Percentiles rank a stretch among this genome's conserved stretches.
These are phyloP conservation scores for Phytophthora fragariae DNA, from an alignment of 352 stramenopile genomes.

Conservation along the genomic window DNA sequence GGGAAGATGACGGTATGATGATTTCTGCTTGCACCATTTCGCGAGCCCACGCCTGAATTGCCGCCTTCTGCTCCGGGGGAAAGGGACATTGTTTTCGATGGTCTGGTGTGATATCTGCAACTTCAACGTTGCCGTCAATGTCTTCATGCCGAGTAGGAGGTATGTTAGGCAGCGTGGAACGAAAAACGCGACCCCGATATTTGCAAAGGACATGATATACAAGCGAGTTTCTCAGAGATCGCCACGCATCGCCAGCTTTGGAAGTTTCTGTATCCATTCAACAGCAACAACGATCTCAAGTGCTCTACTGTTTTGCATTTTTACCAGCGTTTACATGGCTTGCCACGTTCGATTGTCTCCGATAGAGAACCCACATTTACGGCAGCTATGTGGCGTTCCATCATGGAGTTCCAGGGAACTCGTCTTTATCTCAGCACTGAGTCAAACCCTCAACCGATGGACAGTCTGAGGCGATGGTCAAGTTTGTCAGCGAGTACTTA, in stretches of 20 bases:
- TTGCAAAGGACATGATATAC: background rate
- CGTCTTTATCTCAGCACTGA: constrained; percentile 1
- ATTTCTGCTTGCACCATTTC: constrained; percentile 16
- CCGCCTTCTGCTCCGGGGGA: constrained; percentile 6
- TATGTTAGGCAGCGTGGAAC: background rate
- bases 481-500: constrained; percentile 5
- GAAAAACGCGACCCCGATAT: constrained; percentile 5
- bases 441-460: constrained; percentile 17
- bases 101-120: constrained; percentile 1
- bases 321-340: constrained; percentile 21
- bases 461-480: constrained; percentile 8
- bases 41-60: background rate
- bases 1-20: constrained; percentile 7
- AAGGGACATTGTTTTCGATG: constrained; percentile 16
- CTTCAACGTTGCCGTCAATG: constrained; percentile 8
- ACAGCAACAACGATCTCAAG: background rate
- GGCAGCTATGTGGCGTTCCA: background rate
- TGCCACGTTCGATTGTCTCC: background rate
- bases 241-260: constrained; percentile 2
- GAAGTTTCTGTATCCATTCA: background rate
- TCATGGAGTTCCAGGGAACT: constrained; percentile 6
- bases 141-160: background rate
- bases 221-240: background rate
- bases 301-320: constrained; percentile 15
- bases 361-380: constrained; percentile 20